Percentiles rank a stretch among this genome's conserved stretches.
Evolutionary conservation across 148 eudicot species (phyloP).

Genomic region (Rhododendron simsii): DNA sequence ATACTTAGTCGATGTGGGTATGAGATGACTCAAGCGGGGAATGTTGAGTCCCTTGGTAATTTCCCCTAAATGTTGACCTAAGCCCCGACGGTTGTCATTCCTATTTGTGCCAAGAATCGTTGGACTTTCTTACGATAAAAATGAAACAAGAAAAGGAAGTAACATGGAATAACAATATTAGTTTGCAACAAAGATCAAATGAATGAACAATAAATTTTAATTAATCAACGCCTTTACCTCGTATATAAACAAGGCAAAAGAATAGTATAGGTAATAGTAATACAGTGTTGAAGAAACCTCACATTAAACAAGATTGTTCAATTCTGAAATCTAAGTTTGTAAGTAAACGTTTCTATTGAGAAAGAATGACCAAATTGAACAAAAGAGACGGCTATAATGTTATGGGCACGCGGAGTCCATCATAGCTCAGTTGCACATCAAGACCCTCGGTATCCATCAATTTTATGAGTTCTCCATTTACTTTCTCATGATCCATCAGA

Average conservation of each 20-base stretch:
- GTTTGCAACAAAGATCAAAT: background rate
- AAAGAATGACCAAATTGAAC: slow-evolving; percentile 1
- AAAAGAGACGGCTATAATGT: slow-evolving; percentile 35
- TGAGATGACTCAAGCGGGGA: too few relatives aligned
- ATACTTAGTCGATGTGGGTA: too few relatives aligned
- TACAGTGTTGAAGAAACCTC: background rate
- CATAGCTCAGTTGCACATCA: slow-evolving; percentile 82
- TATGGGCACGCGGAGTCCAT: slow-evolving; percentile 83
- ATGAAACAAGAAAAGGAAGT: background rate
- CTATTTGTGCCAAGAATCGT: background rate
- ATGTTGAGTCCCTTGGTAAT: background rate
- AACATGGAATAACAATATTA: background rate
- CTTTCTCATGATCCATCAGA: slow-evolving; percentile 87
- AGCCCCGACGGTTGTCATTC: background rate
- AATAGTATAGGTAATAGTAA: background rate
- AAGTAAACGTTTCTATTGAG: background rate
- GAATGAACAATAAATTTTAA: background rate
- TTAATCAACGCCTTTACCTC: background rate
- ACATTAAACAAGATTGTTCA: background rate
- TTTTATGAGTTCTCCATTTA: slow-evolving; percentile 43
- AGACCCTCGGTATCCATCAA: slow-evolving; percentile 76
- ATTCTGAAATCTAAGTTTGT: background rate
- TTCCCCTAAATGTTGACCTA: background rate
- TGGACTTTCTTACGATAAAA: background rate
- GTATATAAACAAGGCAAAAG: background rate